Percentiles rank a stretch among this genome's conserved stretches.
These are phyloP conservation scores for Fusarium begoniae DNA, from an alignment of 2,329 filamentous ascomycete genomes.

Conservation along the genomic window DNA sequence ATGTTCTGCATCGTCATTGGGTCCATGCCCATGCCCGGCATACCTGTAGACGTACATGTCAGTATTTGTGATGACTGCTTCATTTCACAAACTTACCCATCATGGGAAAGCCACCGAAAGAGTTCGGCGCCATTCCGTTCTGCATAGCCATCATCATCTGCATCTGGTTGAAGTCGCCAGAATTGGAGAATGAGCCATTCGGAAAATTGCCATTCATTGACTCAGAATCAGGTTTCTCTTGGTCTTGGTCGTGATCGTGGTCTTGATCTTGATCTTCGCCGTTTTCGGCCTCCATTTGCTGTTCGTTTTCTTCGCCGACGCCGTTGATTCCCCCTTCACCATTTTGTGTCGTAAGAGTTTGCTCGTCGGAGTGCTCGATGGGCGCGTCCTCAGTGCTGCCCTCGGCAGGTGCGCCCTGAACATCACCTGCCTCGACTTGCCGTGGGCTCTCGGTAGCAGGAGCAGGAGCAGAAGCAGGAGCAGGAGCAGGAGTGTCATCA, in stretches of 20 bases:
- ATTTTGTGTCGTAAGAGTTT: slow-evolving; percentile 26
- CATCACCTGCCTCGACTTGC: slow-evolving; percentile 25
- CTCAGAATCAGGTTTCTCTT: slow-evolving; percentile 49
- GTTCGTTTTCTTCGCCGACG: slow-evolving; percentile 33
- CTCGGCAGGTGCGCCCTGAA: slow-evolving; percentile 14
- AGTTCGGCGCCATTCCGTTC: slow-evolving; percentile 67
- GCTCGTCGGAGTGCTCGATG: slow-evolving; percentile 32
- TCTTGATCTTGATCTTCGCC: slow-evolving; percentile 44
- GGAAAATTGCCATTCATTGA: slow-evolving; percentile 59
- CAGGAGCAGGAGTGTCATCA: neutral
- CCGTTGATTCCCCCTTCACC: slow-evolving; percentile 37
- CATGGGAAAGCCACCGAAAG: slow-evolving; percentile 73
- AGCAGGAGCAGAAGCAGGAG: neutral
- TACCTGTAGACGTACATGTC: slow-evolving; percentile 60
- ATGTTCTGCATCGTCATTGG: slow-evolving; percentile 78
- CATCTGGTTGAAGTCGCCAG: slow-evolving; percentile 78
- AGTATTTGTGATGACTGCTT: slow-evolving; percentile 33
- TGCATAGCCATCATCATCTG: slow-evolving; percentile 83
- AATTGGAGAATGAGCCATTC: slow-evolving; percentile 68
- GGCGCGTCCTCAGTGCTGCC: slow-evolving; percentile 25
- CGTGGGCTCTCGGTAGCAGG: neutral
- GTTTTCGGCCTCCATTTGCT: slow-evolving; percentile 44
- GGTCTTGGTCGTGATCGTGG: neutral
- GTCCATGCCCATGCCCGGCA: slow-evolving; percentile 88
- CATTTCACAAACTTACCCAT: slow-evolving; percentile 76